Percentiles rank a stretch among this genome's conserved stretches.
These are phyloP conservation scores for Helminthosporium solani DNA, from an alignment of 2,329 filamentous ascomycete genomes.

Conservation along the genomic window DNA sequence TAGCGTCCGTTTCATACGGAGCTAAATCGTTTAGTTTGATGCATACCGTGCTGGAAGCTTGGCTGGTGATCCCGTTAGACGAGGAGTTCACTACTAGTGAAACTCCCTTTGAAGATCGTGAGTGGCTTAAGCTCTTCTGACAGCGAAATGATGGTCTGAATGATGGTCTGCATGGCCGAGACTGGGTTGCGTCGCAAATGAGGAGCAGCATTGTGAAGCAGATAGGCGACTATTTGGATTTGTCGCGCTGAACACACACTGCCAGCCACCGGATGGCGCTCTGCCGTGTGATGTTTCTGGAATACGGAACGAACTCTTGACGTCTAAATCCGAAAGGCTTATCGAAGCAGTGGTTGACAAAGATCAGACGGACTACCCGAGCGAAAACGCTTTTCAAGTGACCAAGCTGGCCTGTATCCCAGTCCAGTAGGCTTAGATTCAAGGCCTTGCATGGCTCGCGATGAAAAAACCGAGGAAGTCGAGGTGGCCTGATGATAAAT, in stretches of 20 bases:
- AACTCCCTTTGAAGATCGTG: slow-evolving; percentile 10
- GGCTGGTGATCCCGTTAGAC: slow-evolving; percentile 12
- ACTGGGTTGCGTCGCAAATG: background rate
- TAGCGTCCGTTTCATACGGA: slow-evolving; percentile 31
- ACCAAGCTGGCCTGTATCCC: too few species aligned
- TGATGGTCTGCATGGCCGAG: background rate
- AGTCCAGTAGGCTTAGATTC: too few species aligned
- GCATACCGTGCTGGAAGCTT: slow-evolving; percentile 23
- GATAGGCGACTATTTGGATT: background rate
- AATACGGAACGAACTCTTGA: background rate
- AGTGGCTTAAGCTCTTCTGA: slow-evolving; percentile 6
- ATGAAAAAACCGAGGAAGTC: background rate
- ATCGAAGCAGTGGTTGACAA: too few species aligned
- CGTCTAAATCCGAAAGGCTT: background rate
- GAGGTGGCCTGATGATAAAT: slow-evolving; percentile 3
- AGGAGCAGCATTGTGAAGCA: slow-evolving; percentile 14
- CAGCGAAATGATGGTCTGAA: too few species aligned
- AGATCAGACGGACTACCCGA: too few species aligned
- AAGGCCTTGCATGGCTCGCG: too few species aligned
- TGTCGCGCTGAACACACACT: background rate
- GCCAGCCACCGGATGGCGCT: background rate
- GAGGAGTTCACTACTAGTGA: slow-evolving; percentile 14
- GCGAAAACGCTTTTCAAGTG: too few species aligned
- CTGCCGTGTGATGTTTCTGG: background rate
- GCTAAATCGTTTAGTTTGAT: slow-evolving; percentile 27